A percentile compares a stretch with the other conserved stretches of the same genome.
phyloP scores from a whole-genome alignment of 768 basidiomycete species.

The Goffeauzyma gilvescens region DNA sequence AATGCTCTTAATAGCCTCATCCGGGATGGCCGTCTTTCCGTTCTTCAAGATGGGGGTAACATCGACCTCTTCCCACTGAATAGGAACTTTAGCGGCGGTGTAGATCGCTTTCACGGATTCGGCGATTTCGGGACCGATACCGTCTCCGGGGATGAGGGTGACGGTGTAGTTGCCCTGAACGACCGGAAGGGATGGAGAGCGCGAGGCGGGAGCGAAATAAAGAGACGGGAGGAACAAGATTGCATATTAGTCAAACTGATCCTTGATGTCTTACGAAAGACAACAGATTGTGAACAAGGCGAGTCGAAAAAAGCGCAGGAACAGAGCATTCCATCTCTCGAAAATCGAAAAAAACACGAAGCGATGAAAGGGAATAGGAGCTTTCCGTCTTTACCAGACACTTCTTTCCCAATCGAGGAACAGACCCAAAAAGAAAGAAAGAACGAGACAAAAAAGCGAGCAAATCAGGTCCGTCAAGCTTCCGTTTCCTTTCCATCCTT shows the following conservation, averaged over 20 bases:
- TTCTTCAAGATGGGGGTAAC: slow-evolving; percentile 83
- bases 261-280: background rate
- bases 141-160: slow-evolving; percentile 67
- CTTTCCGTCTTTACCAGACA: too few relatives aligned
- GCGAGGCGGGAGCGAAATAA: background rate
- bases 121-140: slow-evolving; percentile 97
- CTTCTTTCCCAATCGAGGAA: too few relatives aligned
- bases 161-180: slow-evolving; percentile 84
- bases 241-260: slow-evolving; percentile 6
- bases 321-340: background rate
- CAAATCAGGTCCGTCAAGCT: too few relatives aligned
- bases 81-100: slow-evolving; percentile 67
- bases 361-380: too few relatives aligned
- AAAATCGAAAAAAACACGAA: too few relatives aligned
- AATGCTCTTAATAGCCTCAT: slow-evolving; percentile 69
- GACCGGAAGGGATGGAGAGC: slow-evolving; percentile 4
- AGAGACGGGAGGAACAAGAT: slow-evolving; percentile 2
- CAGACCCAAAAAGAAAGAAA: too few relatives aligned
- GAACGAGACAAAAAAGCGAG: too few relatives aligned
- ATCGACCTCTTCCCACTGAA: slow-evolving; percentile 97
- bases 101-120: slow-evolving; percentile 90
- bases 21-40: slow-evolving; percentile 94
- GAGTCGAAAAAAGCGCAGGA: background rate
- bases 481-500: too few relatives aligned
- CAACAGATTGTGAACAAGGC: slow-evolving; percentile 25